Conservation (phyloP, 352 stramenopile genomes). For the Pythium monospermum region DNA sequence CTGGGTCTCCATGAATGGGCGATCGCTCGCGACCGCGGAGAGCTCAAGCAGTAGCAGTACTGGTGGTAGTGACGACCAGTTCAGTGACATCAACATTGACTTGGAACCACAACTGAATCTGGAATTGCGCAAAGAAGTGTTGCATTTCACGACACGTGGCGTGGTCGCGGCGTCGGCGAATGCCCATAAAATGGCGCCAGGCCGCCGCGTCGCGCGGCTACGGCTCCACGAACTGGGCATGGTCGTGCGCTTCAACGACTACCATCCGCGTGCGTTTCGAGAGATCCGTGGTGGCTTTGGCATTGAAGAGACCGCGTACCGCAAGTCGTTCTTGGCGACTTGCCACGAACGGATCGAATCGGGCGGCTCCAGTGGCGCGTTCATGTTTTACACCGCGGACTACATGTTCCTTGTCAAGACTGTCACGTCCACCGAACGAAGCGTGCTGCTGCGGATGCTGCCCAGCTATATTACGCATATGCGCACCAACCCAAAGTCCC, state of each 20-base stretch:
- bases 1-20: slow-evolving; percentile 75
- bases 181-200: slow-evolving; percentile 38
- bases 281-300: slow-evolving; percentile 75
- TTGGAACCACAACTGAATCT: slow-evolving; percentile 84
- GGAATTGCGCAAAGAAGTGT: slow-evolving; percentile 81
- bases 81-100: slow-evolving; percentile 77
- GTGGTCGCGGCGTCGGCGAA: slow-evolving; percentile 77
- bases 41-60: too few relatives aligned
- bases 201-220: slow-evolving; percentile 55
- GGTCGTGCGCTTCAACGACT: slow-evolving; percentile 78
- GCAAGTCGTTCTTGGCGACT: slow-evolving; percentile 72
- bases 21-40: slow-evolving; percentile 22
- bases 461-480: slow-evolving; percentile 80
- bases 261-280: slow-evolving; percentile 60
- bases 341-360: slow-evolving; percentile 81
- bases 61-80: slow-evolving; percentile 41
- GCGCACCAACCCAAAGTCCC: slow-evolving; percentile 65
- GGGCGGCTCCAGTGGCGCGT: slow-evolving; percentile 81
- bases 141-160: slow-evolving; percentile 84
- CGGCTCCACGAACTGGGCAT: slow-evolving; percentile 80
- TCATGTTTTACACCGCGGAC: slow-evolving; percentile 90
- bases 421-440: slow-evolving; percentile 72
- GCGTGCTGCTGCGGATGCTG: slow-evolving; percentile 78
- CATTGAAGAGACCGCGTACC: slow-evolving; percentile 73
- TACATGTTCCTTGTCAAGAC: slow-evolving; percentile 88